Evolutionary conservation across 495 filamentous ascomycete genomes (phyloP).

Genomic region (Schizothecium vesticola): DNA sequence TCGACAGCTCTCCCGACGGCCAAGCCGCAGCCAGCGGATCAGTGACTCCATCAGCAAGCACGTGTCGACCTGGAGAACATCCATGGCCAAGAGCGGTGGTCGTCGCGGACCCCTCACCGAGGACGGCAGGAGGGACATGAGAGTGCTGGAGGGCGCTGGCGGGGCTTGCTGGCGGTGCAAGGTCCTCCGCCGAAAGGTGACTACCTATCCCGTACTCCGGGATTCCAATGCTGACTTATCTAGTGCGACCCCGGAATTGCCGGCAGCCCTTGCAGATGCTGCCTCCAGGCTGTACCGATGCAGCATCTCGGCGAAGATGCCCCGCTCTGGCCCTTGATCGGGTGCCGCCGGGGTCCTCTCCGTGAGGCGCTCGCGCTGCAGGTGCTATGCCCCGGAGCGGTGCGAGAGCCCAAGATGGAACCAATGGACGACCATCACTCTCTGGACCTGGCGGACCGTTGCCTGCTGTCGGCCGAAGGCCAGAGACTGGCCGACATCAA

Average conservation of each 20-base stretch:
- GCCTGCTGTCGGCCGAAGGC: constrained; percentile 21
- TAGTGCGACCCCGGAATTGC: constrained; percentile 27
- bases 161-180: constrained; percentile 36
- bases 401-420: neutral
- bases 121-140: constrained; percentile 25
- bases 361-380: constrained; percentile 21
- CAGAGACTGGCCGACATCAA: constrained; percentile 29
- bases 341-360: constrained; percentile 30
- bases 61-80: constrained; percentile 23
- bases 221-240: neutral
- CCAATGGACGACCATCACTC: constrained; percentile 13
- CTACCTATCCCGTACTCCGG: neutral
- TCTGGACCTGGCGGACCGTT: constrained; percentile 20
- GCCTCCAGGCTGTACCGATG: constrained; percentile 27
- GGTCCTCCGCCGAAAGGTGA: constrained; percentile 30
- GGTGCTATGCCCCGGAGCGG: constrained; percentile 23
- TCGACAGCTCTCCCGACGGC: constrained; percentile 16
- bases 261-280: constrained; percentile 23
- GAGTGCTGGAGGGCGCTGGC: constrained; percentile 20
- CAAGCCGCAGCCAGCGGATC: constrained; percentile 25
- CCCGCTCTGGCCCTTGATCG: constrained; percentile 31
- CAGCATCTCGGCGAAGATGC: constrained; percentile 26
- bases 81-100: constrained; percentile 24
- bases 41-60: constrained; percentile 30
- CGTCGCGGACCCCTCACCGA: constrained; percentile 26